Evolutionary conservation across 2,329 filamentous ascomycete species (phyloP).

Genomic region (Epichloe bromicola): DNA sequence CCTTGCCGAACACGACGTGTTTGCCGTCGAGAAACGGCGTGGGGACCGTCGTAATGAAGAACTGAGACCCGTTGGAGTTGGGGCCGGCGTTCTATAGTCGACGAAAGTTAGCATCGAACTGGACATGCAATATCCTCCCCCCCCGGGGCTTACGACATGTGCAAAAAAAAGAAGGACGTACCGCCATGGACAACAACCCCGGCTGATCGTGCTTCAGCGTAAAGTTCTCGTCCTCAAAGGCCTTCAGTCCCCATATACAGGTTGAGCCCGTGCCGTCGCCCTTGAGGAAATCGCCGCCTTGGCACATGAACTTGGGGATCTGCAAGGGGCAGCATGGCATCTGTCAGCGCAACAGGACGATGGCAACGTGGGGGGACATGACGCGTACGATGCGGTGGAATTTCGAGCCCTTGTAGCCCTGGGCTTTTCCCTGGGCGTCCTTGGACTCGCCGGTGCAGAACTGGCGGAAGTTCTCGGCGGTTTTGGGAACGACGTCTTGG

Average conservation of each 20-base stretch:
- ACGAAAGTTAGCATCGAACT: not conserved
- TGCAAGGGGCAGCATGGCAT: conserved; percentile 20
- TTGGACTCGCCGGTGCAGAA: conserved; percentile 93
- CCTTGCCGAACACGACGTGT: conserved; percentile 90
- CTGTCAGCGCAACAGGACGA: not conserved
- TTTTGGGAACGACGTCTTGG: conserved; percentile 69
- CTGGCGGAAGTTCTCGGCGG: conserved; percentile 92
- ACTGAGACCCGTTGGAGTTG: conserved; percentile 89
- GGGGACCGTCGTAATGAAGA: conserved; percentile 87
- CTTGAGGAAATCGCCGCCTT: conserved; percentile 91
- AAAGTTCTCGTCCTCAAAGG: conserved; percentile 89
- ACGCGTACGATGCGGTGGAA: conserved; percentile 78
- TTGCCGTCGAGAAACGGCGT: conserved; percentile 85
- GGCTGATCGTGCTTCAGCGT: conserved; percentile 61
- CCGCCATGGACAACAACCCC: conserved; percentile 85
- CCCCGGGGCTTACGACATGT: not conserved
- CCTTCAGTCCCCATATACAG: conserved; percentile 73
- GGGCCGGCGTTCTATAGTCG: conserved; percentile 64
- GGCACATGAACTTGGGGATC: conserved; percentile 96
- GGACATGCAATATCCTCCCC: too few species aligned
- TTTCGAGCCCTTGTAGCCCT: conserved; percentile 89
- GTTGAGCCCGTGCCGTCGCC: conserved; percentile 83
- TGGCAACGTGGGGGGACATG: not conserved
- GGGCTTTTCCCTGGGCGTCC: conserved; percentile 56
- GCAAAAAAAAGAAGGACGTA: conserved; percentile 32